Percentiles rank a stretch among this genome's conserved stretches.
Evolutionary conservation across 768 basidiomycete genomes (phyloP).

Genomic region (Piloderma croceum): DNA sequence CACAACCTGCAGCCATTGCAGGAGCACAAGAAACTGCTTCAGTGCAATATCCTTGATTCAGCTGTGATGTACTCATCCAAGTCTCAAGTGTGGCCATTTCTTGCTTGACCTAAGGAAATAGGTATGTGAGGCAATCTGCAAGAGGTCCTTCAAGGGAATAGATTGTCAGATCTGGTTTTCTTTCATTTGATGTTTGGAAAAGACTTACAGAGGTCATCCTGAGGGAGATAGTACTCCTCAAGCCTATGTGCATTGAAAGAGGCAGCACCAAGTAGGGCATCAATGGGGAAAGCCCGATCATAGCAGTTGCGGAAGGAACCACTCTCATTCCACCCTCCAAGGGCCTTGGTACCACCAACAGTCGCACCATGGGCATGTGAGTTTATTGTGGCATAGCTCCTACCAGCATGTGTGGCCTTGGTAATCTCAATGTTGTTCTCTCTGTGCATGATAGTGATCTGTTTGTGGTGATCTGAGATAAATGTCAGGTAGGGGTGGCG

Average conservation of each 20-base stretch:
- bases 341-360: constrained; percentile 19
- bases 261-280: constrained; percentile 22
- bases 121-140: too few relatives aligned
- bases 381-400: constrained; percentile 16
- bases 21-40: constrained; percentile 20
- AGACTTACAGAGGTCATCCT: constrained; percentile 11
- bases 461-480: constrained; percentile 18
- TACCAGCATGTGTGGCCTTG: constrained; percentile 15
- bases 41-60: constrained; percentile 25
- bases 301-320: constrained; percentile 18
- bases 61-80: too few relatives aligned
- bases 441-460: constrained; percentile 18
- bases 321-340: constrained; percentile 18
- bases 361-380: constrained; percentile 19
- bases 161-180: too few relatives aligned
- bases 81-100: too few relatives aligned
- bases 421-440: constrained; percentile 18
- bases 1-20: constrained; percentile 21
- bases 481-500: neutral
- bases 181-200: too few relatives aligned
- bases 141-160: too few relatives aligned
- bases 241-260: constrained; percentile 19
- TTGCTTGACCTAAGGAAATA: too few relatives aligned
- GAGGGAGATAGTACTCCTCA: constrained; percentile 16
- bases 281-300: constrained; percentile 19